Evolutionary conservation across 2,329 filamentous ascomycete genomes (phyloP), one percentile per base, ranked within the genome.

Genomic region (Didymella glomerata): DNA sequence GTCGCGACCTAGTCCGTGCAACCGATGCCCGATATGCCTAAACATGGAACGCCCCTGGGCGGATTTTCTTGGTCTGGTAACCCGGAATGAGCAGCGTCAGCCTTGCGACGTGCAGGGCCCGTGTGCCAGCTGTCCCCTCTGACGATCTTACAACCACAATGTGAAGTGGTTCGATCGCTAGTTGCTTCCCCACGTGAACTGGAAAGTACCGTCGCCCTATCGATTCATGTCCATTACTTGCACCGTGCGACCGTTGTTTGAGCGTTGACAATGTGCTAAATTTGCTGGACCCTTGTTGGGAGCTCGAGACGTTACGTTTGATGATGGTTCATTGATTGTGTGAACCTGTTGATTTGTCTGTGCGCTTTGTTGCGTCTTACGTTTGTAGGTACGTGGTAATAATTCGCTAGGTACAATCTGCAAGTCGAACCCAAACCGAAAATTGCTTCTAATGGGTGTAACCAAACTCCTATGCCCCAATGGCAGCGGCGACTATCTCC

Each of bases 161-260:
- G 30, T 50, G 56, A 50, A 42, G n/a, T 54, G 47, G 56, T 59
- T 59, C 56, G 27, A 59, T 28, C 48, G 47, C 44, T 59, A 38
- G 47, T 42, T 51, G 38, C 51, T 59, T 50, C 56, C 50, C 50
- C 56, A 54, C 50, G 47, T 59, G 41, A 54, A 42, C 32, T 54
- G 56, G 56, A 50, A 54, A 48, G 25, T 59, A 20, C 50, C 46
- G 50, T 42, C 34, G 32, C 50, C 56, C 41, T 54, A 59, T 16
- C 27, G 46, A 54, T 22, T 47, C 46, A 42, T 46, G 47, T 49
- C 47, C 41, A 50, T 50, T 25, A 46, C 41, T 47, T 50, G 50
- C 40, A 50, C 56, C 56, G 56, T 54, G 50, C 56, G 41, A 30
- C 56, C 50, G 50, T 59, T 54, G 40, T 51, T 54, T 54, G 56